Evolutionary conservation across 1,284 basidiomycete genomes (phyloP).

Genomic region (Fomitopsis schrenkii): DNA sequence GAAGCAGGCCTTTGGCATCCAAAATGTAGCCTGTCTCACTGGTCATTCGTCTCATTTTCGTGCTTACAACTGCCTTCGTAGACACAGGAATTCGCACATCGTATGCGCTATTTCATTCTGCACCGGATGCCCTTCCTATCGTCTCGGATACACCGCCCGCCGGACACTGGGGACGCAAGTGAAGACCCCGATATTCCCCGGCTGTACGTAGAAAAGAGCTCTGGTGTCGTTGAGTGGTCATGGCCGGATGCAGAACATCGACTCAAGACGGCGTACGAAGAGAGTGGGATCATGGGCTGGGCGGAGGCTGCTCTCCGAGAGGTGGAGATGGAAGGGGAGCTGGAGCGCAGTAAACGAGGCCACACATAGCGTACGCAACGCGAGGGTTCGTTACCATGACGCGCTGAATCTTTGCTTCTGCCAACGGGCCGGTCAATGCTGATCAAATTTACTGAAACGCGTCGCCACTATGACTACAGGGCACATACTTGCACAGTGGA

Average conservation of each 20-base stretch:
- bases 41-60: no score
- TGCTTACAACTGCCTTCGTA: conserved; percentile 20
- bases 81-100: conserved; percentile 52
- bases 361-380: conserved; percentile 12
- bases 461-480: no score
- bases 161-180: conserved; percentile 31
- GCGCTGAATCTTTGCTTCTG: no score
- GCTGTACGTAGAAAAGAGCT: conserved; percentile 3
- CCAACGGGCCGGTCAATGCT: no score
- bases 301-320: conserved; percentile 44
- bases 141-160: conserved; percentile 44
- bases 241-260: conserved; percentile 49
- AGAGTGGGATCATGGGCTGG: conserved; percentile 53
- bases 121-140: conserved; percentile 44
- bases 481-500: no score
- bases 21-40: no score
- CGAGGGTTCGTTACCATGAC: not conserved
- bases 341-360: conserved; percentile 38
- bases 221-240: conserved; percentile 31
- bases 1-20: conserved; percentile 35
- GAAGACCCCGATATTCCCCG: conserved; percentile 6
- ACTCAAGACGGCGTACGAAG: conserved; percentile 48
- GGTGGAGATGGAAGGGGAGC: conserved; percentile 47
- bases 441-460: no score
- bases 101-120: conserved; percentile 44